phyloP scores from a whole-genome alignment of 148 eudicot genomes.

The Limonium bicolor region DNA sequence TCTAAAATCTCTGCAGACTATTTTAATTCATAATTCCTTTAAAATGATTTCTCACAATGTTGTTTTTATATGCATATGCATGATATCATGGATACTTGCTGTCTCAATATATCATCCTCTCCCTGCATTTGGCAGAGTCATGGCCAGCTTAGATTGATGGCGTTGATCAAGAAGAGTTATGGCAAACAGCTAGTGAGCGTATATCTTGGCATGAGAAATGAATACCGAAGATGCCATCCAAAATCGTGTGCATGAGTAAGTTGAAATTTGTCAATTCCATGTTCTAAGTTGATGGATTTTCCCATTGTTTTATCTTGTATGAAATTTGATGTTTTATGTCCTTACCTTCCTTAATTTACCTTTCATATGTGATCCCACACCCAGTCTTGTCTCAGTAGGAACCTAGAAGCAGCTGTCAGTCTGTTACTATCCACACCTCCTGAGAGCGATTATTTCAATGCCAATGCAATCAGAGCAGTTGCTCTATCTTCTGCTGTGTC shows the following conservation, averaged over 20 bases:
- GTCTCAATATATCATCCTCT: too few relatives aligned
- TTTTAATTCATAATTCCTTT: too few relatives aligned
- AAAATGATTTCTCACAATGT: too few relatives aligned
- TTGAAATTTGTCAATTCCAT: too few relatives aligned
- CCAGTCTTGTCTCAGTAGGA: slow-evolving; percentile 90
- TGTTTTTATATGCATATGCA: too few relatives aligned
- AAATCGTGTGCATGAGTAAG: slow-evolving; percentile 94
- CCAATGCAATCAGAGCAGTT: slow-evolving; percentile 91
- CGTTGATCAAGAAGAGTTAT: slow-evolving; percentile 90
- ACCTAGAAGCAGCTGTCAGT: slow-evolving; percentile 92
- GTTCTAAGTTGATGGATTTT: slow-evolving; percentile 3
- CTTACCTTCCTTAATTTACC: too few relatives aligned
- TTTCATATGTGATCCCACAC: too few relatives aligned
- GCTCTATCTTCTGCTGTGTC: slow-evolving; percentile 99
- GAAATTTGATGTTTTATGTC: too few relatives aligned
- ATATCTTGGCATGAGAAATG: slow-evolving; percentile 93
- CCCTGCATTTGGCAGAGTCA: slow-evolving; percentile 48
- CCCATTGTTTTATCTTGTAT: too few relatives aligned
- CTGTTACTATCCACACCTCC: slow-evolving; percentile 90
- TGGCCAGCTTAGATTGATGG: slow-evolving; percentile 80
- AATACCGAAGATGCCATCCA: slow-evolving; percentile 89
- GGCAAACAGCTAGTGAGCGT: slow-evolving; percentile 86
- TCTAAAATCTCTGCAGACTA: too few relatives aligned
- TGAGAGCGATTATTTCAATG: slow-evolving; percentile 80
- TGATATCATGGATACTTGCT: too few relatives aligned